These are phyloP conservation scores for Argentina anserina DNA, from an alignment of 306 rosid genomes.

Conservation along the genomic window DNA sequence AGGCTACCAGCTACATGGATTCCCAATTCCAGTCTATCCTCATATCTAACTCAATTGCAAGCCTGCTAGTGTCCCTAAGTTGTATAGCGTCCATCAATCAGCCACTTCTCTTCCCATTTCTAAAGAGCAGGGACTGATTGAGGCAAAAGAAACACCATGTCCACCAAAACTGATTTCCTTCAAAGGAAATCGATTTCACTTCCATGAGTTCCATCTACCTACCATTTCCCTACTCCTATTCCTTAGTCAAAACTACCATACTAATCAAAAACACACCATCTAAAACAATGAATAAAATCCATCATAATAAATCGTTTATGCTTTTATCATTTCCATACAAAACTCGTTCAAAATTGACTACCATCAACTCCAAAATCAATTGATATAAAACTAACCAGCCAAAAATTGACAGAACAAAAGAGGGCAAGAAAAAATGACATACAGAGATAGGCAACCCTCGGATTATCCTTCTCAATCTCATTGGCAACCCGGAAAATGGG, in stretches of 20 bases:
- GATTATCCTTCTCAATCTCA: slow-evolving; percentile 63
- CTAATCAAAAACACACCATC: not conserved
- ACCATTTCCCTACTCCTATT: not conserved
- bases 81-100: not conserved
- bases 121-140: not conserved
- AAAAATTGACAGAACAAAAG: not conserved
- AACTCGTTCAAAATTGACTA: not conserved
- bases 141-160: not conserved
- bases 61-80: not conserved
- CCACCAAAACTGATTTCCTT: not conserved
- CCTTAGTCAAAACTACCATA: not conserved
- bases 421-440: slow-evolving; percentile 16
- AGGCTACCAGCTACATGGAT: not conserved
- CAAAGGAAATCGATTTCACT: not conserved
- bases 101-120: not conserved
- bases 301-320: not conserved
- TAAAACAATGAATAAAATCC: not conserved
- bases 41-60: not conserved
- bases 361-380: not conserved
- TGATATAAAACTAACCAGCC: not conserved
- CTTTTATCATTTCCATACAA: not conserved
- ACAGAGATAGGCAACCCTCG: slow-evolving; percentile 94
- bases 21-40: not conserved
- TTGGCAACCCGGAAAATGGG: slow-evolving; percentile 89
- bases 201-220: not conserved